Evolutionary conservation across 139 green algal species (phyloP).

Genomic region (Chlamydomonas schloesseri): DNA sequence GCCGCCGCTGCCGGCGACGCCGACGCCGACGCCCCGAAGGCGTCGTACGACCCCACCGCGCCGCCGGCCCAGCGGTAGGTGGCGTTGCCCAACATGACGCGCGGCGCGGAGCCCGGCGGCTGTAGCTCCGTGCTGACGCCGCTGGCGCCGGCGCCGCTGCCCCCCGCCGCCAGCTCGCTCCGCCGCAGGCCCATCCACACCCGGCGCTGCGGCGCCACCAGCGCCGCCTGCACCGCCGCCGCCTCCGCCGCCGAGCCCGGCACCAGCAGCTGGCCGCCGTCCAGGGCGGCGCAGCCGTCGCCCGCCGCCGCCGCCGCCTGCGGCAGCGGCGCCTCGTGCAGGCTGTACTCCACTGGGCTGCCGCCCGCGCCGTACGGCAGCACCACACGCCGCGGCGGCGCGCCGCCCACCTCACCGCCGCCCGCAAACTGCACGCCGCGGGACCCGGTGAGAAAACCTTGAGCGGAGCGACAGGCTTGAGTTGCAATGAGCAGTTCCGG

Average conservation of each 20-base stretch:
- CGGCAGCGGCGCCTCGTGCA: conserved; percentile 2
- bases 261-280: not conserved
- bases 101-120: not conserved
- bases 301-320: not conserved
- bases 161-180: not conserved
- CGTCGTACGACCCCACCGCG: not conserved
- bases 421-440: no score
- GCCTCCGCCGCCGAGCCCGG: not conserved
- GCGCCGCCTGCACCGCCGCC: not conserved
- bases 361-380: not conserved
- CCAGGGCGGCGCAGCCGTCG: not conserved
- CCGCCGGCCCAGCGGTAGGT: not conserved
- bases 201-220: conserved; percentile 9
- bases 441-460: no score
- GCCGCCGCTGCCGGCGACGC: not conserved
- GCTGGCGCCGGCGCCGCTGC: not conserved
- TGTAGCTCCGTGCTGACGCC: not conserved
- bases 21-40: not conserved
- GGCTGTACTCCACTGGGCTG: not conserved
- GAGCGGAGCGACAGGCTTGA: no score
- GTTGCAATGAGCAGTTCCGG: no score
- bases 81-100: not conserved
- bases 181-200: conserved; percentile 24
- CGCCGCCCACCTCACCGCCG: no score
- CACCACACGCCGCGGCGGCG: not conserved